Percentiles rank a stretch among this genome's conserved stretches.
phyloP scores from a whole-genome alignment of 129 eudicot species.

The Flaveria ramosissima region DNA sequence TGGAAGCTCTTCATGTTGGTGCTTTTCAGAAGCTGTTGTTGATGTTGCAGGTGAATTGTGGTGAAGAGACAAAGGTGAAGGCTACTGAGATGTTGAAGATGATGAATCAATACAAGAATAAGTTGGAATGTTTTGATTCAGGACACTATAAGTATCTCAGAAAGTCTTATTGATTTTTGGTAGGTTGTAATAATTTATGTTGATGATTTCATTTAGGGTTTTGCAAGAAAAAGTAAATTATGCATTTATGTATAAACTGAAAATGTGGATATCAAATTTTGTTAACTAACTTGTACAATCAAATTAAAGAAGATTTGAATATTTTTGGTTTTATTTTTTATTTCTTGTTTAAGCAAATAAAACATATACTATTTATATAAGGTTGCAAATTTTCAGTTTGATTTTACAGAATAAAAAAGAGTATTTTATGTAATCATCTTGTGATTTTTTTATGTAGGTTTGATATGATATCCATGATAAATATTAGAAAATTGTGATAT shows the following conservation, averaged over 20 bases:
- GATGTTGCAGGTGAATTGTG: slow-evolving; percentile 79
- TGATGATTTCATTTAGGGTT: slow-evolving; percentile 18
- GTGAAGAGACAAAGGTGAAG: slow-evolving; percentile 64
- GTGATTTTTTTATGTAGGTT: background rate
- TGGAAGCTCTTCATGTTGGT: slow-evolving; percentile 73
- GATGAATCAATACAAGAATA: slow-evolving; percentile 67
- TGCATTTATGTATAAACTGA: background rate
- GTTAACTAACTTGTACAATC: slow-evolving; percentile 15
- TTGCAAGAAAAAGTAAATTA: background rate
- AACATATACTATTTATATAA: background rate
- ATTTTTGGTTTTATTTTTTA: background rate
- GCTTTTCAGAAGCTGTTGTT: slow-evolving; percentile 85
- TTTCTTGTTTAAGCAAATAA: background rate
- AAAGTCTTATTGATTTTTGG: slow-evolving; percentile 43
- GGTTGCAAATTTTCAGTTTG: background rate
- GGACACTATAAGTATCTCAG: slow-evolving; percentile 68
- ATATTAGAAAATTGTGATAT: too few relatives aligned
- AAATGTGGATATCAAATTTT: slow-evolving; percentile 15
- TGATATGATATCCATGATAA: background rate
- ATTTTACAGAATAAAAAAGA: background rate
- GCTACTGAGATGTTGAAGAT: slow-evolving; percentile 77
- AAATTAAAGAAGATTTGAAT: background rate
- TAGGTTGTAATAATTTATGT: slow-evolving; percentile 29
- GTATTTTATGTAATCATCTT: background rate
- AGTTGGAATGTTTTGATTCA: slow-evolving; percentile 73